These are phyloP conservation scores for Colletotrichum sidae DNA, from an alignment of 2,329 filamentous ascomycete genomes.

Conservation along the genomic window DNA sequence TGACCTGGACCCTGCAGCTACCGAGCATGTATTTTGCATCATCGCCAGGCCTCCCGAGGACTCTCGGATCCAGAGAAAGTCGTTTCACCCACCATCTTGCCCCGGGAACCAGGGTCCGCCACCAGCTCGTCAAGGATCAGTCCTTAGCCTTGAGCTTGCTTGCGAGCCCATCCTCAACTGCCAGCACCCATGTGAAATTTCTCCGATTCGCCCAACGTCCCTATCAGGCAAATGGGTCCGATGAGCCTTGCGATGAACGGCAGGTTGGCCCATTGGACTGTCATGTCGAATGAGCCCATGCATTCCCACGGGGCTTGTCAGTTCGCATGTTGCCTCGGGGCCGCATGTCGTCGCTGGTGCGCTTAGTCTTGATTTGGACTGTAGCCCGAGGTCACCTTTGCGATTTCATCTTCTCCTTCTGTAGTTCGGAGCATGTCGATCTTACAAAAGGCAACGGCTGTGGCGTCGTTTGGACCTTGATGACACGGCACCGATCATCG, in stretches of 20 bases:
- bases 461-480: conserved; percentile 12
- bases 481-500: conserved; percentile 4
- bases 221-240: conserved; percentile 22
- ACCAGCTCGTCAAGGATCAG: conserved; percentile 32
- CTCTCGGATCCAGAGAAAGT: not conserved
- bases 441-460: conserved; percentile 33
- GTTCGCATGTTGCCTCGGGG: not conserved
- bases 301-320: conserved; percentile 34
- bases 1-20: conserved; percentile 6
- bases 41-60: conserved; percentile 30
- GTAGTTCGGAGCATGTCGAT: conserved; percentile 27
- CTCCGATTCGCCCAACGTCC: conserved; percentile 30
- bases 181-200: conserved; percentile 22
- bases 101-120: conserved; percentile 20
- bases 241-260: conserved; percentile 12
- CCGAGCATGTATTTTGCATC: conserved; percentile 28
- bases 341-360: not conserved
- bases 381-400: conserved; percentile 9
- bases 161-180: conserved; percentile 32
- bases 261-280: conserved; percentile 19
- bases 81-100: conserved; percentile 9
- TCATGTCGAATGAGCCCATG: conserved; percentile 27
- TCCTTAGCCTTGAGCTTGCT: conserved; percentile 30
- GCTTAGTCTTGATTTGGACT: conserved; percentile 19
- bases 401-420: not conserved